A percentile compares a stretch with the other conserved stretches of the same genome.
Conservation (phyloP, 306 rosid species). For the Adenanthera pavonina region DNA sequence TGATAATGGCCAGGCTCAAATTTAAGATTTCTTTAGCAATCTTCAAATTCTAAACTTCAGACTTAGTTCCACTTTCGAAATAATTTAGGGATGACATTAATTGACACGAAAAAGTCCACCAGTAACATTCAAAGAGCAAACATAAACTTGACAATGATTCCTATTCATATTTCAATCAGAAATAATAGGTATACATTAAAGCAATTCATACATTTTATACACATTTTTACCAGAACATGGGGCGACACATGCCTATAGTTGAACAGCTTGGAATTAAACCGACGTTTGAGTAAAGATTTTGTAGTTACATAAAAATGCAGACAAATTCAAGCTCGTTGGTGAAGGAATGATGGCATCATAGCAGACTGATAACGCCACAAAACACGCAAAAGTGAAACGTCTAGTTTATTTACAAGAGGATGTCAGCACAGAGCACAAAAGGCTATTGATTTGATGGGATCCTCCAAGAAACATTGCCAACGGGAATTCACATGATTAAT, state of each 20-base stretch:
- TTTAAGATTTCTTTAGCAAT: too few species aligned
- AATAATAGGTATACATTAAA: background rate
- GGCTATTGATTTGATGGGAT: background rate
- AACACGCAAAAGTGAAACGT: slow-evolving; percentile 5
- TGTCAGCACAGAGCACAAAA: background rate
- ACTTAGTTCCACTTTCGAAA: too few species aligned
- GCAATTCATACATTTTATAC: too few species aligned
- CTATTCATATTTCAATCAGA: background rate
- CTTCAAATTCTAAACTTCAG: too few species aligned
- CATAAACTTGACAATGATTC: background rate
- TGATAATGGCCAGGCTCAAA: too few species aligned
- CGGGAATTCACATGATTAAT: too few species aligned
- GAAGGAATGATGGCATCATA: background rate
- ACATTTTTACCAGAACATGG: too few species aligned
- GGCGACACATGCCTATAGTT: too few species aligned
- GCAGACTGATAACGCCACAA: background rate
- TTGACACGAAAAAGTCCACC: background rate
- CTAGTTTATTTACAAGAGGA: background rate
- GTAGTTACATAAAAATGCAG: background rate
- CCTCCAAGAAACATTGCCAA: background rate
- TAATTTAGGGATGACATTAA: too few species aligned
- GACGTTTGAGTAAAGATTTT: too few species aligned
- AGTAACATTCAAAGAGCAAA: background rate
- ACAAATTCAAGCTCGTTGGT: background rate
- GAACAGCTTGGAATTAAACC: too few species aligned